Percentiles rank a stretch among this genome's conserved stretches.
phyloP scores from a whole-genome alignment of 768 basidiomycete genomes.

The Trametes gibbosa region DNA sequence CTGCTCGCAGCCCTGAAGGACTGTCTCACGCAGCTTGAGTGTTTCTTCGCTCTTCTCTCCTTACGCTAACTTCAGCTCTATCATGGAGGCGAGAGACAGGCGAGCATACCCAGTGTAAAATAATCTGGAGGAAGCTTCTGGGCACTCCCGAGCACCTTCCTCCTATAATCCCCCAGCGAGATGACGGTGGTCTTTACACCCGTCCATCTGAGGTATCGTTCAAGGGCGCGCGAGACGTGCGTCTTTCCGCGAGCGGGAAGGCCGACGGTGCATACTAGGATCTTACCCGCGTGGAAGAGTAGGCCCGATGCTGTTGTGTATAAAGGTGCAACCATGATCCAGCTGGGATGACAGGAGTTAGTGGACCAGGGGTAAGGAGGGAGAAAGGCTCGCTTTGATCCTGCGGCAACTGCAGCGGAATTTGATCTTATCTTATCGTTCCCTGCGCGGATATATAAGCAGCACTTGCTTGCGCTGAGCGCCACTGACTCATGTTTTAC shows the following conservation, averaged over 20 bases:
- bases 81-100: neutral
- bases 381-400: neutral
- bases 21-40: conserved; percentile 65
- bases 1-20: conserved; percentile 84
- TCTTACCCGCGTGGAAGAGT: conserved; percentile 92
- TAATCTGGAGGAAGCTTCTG: conserved; percentile 90
- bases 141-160: conserved; percentile 86
- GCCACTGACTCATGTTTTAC: neutral
- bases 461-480: neutral
- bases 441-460: neutral
- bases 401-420: neutral
- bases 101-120: conserved; percentile 68
- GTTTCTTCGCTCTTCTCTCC: conserved; percentile 84
- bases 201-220: conserved; percentile 98
- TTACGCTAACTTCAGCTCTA: conserved; percentile 18
- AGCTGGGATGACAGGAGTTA: neutral
- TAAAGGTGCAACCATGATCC: conserved; percentile 84
- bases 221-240: conserved; percentile 91
- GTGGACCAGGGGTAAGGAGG: neutral
- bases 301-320: conserved; percentile 90
- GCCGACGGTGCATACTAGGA: conserved; percentile 89
- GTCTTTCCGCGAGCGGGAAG: conserved; percentile 95
- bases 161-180: conserved; percentile 91
- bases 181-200: conserved; percentile 96
- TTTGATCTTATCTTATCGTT: conserved; percentile 5